Conservation (phyloP, 805 yeast genomes). For the Blastobotrys americana region DNA sequence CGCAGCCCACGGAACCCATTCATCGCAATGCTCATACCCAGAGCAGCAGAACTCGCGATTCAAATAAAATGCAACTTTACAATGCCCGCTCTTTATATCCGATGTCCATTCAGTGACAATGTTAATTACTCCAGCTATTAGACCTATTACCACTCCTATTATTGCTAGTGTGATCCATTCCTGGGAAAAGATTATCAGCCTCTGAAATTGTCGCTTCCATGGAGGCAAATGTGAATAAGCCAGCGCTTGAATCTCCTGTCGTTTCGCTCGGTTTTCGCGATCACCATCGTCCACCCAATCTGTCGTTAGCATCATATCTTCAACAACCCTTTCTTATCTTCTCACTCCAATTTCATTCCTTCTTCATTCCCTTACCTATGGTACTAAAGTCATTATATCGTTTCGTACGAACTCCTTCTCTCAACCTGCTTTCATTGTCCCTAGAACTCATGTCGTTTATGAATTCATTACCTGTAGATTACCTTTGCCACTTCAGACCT, state of each 20-base stretch:
- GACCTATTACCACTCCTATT: slow-evolving; percentile 73
- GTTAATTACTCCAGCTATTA: slow-evolving; percentile 74
- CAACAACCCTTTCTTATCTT: not conserved
- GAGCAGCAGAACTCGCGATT: slow-evolving; percentile 78
- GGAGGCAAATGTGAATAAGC: not conserved
- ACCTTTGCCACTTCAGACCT: no score
- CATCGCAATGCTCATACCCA: slow-evolving; percentile 50
- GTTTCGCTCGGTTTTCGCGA: slow-evolving; percentile 26
- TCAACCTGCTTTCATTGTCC: no score
- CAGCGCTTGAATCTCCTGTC: slow-evolving; percentile 1
- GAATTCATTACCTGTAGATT: no score
- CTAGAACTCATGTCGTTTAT: no score
- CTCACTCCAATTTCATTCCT: not conserved
- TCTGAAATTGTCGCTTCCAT: slow-evolving; percentile 10
- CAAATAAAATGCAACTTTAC: slow-evolving; percentile 60
- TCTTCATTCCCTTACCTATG: slow-evolving; percentile 19
- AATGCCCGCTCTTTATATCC: slow-evolving; percentile 70
- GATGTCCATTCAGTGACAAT: slow-evolving; percentile 83
- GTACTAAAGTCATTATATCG: slow-evolving; percentile 43
- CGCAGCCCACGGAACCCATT: slow-evolving; percentile 65
- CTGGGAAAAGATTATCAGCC: slow-evolving; percentile 33
- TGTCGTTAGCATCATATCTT: not conserved
- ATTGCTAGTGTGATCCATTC: slow-evolving; percentile 68
- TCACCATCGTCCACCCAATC: slow-evolving; percentile 58
- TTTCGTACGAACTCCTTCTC: not conserved